Evolutionary conservation across 2,329 filamentous ascomycete species (phyloP).

Genomic region (Phialocephala subalpina): DNA sequence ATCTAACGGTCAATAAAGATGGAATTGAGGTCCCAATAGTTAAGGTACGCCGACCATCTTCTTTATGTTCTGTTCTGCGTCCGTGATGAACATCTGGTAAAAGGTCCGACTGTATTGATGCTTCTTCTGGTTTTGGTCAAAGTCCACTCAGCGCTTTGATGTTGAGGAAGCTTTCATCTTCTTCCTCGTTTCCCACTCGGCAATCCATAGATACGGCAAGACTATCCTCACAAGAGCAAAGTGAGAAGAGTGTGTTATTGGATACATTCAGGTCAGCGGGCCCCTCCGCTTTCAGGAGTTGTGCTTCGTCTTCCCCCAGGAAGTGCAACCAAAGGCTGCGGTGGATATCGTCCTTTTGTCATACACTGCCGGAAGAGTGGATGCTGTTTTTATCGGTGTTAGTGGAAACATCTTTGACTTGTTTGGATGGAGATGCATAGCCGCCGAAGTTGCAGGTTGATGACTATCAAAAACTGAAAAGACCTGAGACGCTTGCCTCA

Average conservation of each 20-base stretch:
- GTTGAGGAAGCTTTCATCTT: constrained; percentile 38
- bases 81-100: constrained; percentile 69
- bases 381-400: constrained; percentile 11
- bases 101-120: constrained; percentile 65
- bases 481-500: constrained; percentile 67
- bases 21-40: neutral
- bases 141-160: constrained; percentile 20
- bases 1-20: constrained; percentile 11
- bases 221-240: constrained; percentile 39
- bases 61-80: constrained; percentile 22
- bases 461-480: constrained; percentile 71
- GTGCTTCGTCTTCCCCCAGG: constrained; percentile 52
- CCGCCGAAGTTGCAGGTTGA: constrained; percentile 48
- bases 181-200: constrained; percentile 27
- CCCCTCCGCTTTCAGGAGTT: constrained; percentile 62
- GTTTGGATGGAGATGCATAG: constrained; percentile 35
- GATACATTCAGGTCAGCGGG: constrained; percentile 41
- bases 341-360: constrained; percentile 50
- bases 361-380: constrained; percentile 4
- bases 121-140: constrained; percentile 55
- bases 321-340: constrained; percentile 67
- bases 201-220: constrained; percentile 43
- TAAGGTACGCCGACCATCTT: constrained; percentile 20
- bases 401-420: constrained; percentile 30
- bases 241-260: constrained; percentile 39